A percentile compares a stretch with the other conserved stretches of the same genome.
phyloP scores from a whole-genome alignment of 495 filamentous ascomycete genomes.

The Lophium mytilinum region DNA sequence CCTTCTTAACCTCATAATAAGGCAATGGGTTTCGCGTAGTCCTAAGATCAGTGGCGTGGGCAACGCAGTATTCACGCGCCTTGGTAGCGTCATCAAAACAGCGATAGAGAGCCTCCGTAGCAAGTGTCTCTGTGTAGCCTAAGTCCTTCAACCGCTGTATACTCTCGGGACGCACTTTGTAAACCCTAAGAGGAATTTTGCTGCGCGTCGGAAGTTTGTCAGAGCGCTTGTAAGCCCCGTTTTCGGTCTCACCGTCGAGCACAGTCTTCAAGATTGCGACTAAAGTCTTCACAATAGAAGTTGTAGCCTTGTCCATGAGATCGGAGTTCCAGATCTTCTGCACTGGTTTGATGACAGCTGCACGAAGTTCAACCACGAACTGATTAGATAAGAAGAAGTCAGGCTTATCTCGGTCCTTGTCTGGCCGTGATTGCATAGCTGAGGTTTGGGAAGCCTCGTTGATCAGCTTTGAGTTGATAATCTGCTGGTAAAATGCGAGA shows the following conservation, averaged over 20 bases:
- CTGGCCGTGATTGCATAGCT: slow-evolving; percentile 47
- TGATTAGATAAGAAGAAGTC: slow-evolving; percentile 68
- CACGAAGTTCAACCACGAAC: slow-evolving; percentile 79
- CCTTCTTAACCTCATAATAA: slow-evolving; percentile 39
- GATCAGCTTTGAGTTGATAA: slow-evolving; percentile 69
- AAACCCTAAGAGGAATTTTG: slow-evolving; percentile 35
- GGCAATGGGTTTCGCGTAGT: slow-evolving; percentile 55
- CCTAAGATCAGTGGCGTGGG: slow-evolving; percentile 38
- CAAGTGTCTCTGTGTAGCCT: slow-evolving; percentile 50
- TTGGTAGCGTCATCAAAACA: slow-evolving; percentile 56
- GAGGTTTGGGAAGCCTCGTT: slow-evolving; percentile 62
- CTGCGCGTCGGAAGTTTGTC: slow-evolving; percentile 43
- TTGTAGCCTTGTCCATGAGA: slow-evolving; percentile 68
- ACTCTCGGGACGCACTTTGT: slow-evolving; percentile 24
- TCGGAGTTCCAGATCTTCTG: slow-evolving; percentile 74
- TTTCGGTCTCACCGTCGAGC: slow-evolving; percentile 67
- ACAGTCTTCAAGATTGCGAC: slow-evolving; percentile 79
- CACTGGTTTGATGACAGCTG: slow-evolving; percentile 72
- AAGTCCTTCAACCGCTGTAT: slow-evolving; percentile 42
- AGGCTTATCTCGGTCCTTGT: slow-evolving; percentile 47
- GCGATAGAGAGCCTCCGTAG: slow-evolving; percentile 72
- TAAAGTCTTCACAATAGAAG: slow-evolving; percentile 64
- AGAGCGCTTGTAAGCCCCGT: slow-evolving; percentile 51
- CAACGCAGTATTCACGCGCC: slow-evolving; percentile 68
- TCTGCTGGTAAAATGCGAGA: slow-evolving; percentile 66